A percentile compares a stretch with the other conserved stretches of the same genome.
These are phyloP conservation scores for Chlamydomonas sp. DNA, from an alignment of 139 green algal species.

Conservation along the genomic window DNA sequence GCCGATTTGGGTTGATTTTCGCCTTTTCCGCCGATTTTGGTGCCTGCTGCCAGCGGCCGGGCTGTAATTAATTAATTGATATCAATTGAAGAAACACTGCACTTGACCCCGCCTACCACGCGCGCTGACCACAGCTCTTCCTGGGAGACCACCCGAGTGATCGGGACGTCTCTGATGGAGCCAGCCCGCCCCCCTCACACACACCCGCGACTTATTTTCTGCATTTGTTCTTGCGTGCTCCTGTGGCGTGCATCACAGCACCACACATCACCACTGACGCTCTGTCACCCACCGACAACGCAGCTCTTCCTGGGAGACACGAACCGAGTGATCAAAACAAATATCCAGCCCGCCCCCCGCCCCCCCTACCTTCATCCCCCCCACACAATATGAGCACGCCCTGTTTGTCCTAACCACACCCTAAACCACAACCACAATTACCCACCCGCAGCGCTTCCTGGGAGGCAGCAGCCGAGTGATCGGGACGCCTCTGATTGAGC, in stretches of 20 bases:
- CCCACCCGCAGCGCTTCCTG: conserved; percentile 18
- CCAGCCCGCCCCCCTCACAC: too few species aligned
- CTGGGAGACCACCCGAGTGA: conserved; percentile 14
- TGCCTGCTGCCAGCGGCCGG: too few species aligned
- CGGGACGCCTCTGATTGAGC: background rate
- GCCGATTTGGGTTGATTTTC: too few species aligned
- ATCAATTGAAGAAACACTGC: too few species aligned
- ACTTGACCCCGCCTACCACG: background rate
- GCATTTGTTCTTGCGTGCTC: too few species aligned
- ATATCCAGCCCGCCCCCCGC: conserved; percentile 24
- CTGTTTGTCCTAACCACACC: background rate
- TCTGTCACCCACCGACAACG: background rate
- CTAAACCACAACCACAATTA: background rate
- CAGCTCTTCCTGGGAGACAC: conserved; percentile 84
- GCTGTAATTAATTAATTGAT: too few species aligned
- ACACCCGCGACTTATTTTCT: background rate
- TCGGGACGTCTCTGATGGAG: background rate
- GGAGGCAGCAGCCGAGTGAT: conserved; percentile 8
- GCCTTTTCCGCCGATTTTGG: too few species aligned
- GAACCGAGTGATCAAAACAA: conserved; percentile 82
- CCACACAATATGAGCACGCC: background rate
- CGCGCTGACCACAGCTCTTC: conserved; percentile 17
- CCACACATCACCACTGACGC: too few species aligned
- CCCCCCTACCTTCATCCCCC: background rate
- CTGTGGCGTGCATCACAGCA: too few species aligned